Evolutionary conservation across 2,329 filamentous ascomycete genomes (phyloP).

Genomic region (Lasiodiplodia sp.): DNA sequence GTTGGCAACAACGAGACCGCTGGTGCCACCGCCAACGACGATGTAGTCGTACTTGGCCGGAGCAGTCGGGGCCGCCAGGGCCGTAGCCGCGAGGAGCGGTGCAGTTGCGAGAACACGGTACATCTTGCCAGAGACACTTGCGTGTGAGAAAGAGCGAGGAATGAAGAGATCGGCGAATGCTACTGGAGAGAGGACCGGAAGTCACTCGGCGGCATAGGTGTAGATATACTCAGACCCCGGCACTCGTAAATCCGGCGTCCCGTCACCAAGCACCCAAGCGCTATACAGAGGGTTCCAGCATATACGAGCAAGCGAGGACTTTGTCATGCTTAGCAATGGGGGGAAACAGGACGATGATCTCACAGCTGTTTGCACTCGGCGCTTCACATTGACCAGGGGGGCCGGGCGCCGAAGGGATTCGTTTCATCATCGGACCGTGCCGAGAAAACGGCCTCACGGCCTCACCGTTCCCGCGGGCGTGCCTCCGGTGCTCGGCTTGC

Average conservation of each 20-base stretch:
- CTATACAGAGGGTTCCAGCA: constrained; percentile 19
- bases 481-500: constrained; percentile 22
- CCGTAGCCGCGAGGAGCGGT: constrained; percentile 27
- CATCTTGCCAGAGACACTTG: constrained; percentile 17
- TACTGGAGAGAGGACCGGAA: not conserved
- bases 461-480: not conserved
- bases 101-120: constrained; percentile 25
- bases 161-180: not conserved
- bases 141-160: not conserved
- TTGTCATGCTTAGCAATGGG: constrained; percentile 26
- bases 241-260: constrained; percentile 3
- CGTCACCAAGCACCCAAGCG: not conserved
- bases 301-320: constrained; percentile 11
- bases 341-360: not conserved
- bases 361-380: constrained; percentile 3
- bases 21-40: constrained; percentile 38
- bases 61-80: constrained; percentile 26
- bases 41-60: constrained; percentile 37
- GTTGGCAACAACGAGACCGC: constrained; percentile 41
- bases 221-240: not conserved
- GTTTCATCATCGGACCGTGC: constrained; percentile 27
- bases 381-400: constrained; percentile 23
- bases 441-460: constrained; percentile 19
- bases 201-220: not conserved
- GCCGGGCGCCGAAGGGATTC: constrained; percentile 8